Evolutionary conservation across 805 yeast genomes (phyloP).

Genomic region (Wickerhamomyces queroliae): DNA sequence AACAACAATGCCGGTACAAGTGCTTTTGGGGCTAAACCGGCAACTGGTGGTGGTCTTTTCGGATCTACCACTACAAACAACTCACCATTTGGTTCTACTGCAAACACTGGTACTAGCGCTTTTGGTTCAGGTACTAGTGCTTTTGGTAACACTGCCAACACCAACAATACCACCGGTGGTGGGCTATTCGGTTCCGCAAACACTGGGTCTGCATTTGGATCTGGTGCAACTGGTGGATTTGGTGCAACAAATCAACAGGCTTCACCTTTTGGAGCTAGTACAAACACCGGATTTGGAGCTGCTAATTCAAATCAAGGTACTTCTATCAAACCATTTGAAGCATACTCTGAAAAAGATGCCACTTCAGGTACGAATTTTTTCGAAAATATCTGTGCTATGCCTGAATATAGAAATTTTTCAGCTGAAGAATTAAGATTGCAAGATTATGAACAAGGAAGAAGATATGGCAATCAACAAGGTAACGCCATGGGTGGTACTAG

Average conservation of each 20-base stretch:
- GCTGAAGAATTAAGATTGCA: slow-evolving; percentile 85
- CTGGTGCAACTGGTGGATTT: slow-evolving; percentile 16
- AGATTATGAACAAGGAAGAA: slow-evolving; percentile 76
- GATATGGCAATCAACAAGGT: slow-evolving; percentile 41
- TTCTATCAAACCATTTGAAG: slow-evolving; percentile 60
- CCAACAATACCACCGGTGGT: slow-evolving; percentile 20
- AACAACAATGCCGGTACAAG: slow-evolving; percentile 6
- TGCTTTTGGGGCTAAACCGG: slow-evolving; percentile 19
- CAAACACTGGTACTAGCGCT: slow-evolving; percentile 13
- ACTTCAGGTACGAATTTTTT: slow-evolving; percentile 51
- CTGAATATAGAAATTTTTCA: slow-evolving; percentile 77
- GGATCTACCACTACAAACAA: slow-evolving; percentile 15
- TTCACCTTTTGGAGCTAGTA: slow-evolving; percentile 35
- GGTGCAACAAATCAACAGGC: slow-evolving; percentile 24
- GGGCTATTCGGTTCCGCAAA: slow-evolving; percentile 35
- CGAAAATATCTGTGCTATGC: slow-evolving; percentile 83
- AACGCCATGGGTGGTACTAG: slow-evolving; percentile 31
- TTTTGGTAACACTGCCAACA: slow-evolving; percentile 16
- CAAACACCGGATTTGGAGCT: slow-evolving; percentile 18
- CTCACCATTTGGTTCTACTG: slow-evolving; percentile 17
- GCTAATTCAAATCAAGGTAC: slow-evolving; percentile 56
- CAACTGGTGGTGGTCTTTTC: slow-evolving; percentile 12
- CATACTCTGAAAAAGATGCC: slow-evolving; percentile 68
- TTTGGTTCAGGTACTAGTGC: slow-evolving; percentile 13
- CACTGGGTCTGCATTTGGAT: slow-evolving; percentile 18